Percentiles rank a stretch among this genome's conserved stretches.
Evolutionary conservation across 2,329 filamentous ascomycete genomes (phyloP).

Genomic region (Hymenoscyphus repandus): DNA sequence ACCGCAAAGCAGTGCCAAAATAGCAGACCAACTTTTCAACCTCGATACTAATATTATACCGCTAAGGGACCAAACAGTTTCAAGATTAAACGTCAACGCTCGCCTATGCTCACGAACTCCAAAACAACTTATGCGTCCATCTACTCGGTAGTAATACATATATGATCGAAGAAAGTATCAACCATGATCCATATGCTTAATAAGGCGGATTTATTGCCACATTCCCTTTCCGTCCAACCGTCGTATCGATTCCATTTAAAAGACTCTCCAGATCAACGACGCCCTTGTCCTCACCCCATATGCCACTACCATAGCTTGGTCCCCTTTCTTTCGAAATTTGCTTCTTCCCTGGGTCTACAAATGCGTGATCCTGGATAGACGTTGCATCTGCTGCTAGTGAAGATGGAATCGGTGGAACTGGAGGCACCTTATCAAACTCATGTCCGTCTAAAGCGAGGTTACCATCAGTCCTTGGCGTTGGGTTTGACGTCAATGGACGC

Average conservation of each 20-base stretch:
- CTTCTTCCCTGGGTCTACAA: conserved; percentile 17
- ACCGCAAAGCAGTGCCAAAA: too few relatives aligned
- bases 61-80: too few relatives aligned
- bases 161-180: background rate
- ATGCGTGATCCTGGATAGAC: conserved; percentile 21
- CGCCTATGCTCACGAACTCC: background rate
- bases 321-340: conserved; percentile 17
- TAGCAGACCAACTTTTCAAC: too few relatives aligned
- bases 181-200: conserved; percentile 19
- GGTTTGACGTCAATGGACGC: conserved; percentile 23
- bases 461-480: conserved; percentile 11
- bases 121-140: background rate
- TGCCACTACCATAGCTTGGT: conserved; percentile 14
- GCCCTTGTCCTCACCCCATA: conserved; percentile 22
- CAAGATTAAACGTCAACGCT: too few relatives aligned
- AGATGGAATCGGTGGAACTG: conserved; percentile 29
- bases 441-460: conserved; percentile 18
- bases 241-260: conserved; percentile 28
- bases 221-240: conserved; percentile 20
- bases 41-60: too few relatives aligned
- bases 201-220: conserved; percentile 27
- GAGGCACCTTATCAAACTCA: conserved; percentile 23
- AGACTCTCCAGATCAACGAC: conserved; percentile 27
- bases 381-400: conserved; percentile 19
- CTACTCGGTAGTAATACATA: conserved; percentile 5